A percentile compares a stretch with the other conserved stretches of the same genome.
Conservation (phyloP, 805 yeast species). For the Wickerhamomyces tratensis region DNA sequence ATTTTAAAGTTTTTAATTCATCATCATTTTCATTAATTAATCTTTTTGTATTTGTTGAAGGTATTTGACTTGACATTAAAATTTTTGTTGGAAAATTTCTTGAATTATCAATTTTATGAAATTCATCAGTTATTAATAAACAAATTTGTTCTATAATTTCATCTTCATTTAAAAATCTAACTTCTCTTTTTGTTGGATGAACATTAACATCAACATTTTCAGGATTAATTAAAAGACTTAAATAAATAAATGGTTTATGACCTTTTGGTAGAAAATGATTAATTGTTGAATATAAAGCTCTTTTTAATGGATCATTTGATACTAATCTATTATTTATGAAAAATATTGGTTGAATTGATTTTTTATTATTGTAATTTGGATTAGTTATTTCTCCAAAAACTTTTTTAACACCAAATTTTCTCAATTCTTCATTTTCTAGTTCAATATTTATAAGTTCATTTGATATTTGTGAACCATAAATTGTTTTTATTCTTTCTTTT, state of each 20-base stretch:
- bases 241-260: slow-evolving; percentile 63
- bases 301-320: slow-evolving; percentile 65
- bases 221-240: slow-evolving; percentile 61
- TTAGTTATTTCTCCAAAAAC: slow-evolving; percentile 59
- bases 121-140: slow-evolving; percentile 33
- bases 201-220: slow-evolving; percentile 81
- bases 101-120: slow-evolving; percentile 53
- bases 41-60: slow-evolving; percentile 11
- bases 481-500: slow-evolving; percentile 61
- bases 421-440: slow-evolving; percentile 18
- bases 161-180: slow-evolving; percentile 74
- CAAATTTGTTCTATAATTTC: slow-evolving; percentile 67
- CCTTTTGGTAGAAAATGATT: slow-evolving; percentile 65
- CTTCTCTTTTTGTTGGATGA: slow-evolving; percentile 94
- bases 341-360: slow-evolving; percentile 56
- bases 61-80: slow-evolving; percentile 25
- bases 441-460: slow-evolving; percentile 46
- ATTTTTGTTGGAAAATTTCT: slow-evolving; percentile 64
- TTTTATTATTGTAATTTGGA: slow-evolving; percentile 62
- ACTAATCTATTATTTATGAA: slow-evolving; percentile 85
- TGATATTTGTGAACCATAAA: slow-evolving; percentile 66
- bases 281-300: slow-evolving; percentile 45
- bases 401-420: slow-evolving; percentile 38
- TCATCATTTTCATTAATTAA: neutral
- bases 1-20: neutral